These are phyloP conservation scores for Thyridium curvatum DNA, from an alignment of 2,329 filamentous ascomycete genomes.

Conservation along the genomic window DNA sequence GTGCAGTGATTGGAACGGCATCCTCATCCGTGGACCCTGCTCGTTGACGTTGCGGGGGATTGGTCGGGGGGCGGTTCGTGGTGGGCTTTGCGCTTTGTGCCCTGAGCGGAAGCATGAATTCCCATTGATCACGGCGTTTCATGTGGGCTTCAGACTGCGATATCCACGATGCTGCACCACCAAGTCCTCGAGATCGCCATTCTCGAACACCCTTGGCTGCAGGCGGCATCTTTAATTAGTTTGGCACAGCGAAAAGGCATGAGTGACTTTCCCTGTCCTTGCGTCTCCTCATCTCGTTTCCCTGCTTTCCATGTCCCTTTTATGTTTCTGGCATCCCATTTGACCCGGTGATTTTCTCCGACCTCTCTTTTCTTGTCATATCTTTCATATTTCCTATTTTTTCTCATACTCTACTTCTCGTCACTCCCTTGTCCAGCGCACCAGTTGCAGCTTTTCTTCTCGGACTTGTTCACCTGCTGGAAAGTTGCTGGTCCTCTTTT, in stretches of 20 bases:
- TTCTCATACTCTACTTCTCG: slow-evolving; percentile 13
- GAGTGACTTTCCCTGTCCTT: background rate
- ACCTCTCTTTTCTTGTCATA: slow-evolving; percentile 7
- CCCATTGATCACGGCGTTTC: slow-evolving; percentile 7
- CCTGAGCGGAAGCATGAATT: too few species aligned
- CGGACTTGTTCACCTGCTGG: background rate
- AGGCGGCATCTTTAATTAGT: background rate
- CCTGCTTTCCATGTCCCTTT: slow-evolving; percentile 2
- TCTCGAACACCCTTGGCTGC: background rate
- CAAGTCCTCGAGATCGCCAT: slow-evolving; percentile 1
- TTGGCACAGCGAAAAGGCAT: slow-evolving; percentile 2
- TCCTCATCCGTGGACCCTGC: too few species aligned
- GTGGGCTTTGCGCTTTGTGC: background rate
- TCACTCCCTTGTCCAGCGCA: slow-evolving; percentile 19
- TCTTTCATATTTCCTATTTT: slow-evolving; percentile 9
- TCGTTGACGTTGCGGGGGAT: too few species aligned
- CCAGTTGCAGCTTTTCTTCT: slow-evolving; percentile 13
- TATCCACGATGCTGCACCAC: slow-evolving; percentile 5
- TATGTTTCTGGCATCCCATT: slow-evolving; percentile 2
- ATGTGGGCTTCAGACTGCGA: slow-evolving; percentile 11
- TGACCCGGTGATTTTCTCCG: slow-evolving; percentile 6
- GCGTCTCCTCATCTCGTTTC: slow-evolving; percentile 1
- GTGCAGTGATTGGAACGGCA: too few species aligned
- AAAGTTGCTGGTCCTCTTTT: slow-evolving; percentile 9
- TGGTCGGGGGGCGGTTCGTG: slow-evolving; percentile 1